Base-by-base conservation (phyloP, 2,329 filamentous ascomycete genomes). In the Parastagonospora nodorum region DNA sequence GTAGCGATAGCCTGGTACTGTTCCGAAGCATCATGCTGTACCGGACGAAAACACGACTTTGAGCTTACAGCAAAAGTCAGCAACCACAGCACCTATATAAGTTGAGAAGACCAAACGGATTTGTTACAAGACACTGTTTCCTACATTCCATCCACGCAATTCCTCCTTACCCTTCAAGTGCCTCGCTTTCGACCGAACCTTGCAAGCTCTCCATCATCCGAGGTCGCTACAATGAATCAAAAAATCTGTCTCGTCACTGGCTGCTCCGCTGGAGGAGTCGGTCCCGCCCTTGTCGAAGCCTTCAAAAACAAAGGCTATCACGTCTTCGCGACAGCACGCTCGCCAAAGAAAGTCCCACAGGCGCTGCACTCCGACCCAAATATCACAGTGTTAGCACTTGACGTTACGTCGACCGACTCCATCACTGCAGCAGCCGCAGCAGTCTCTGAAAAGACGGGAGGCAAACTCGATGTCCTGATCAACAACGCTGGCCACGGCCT, bases 401-500 rank as follows among this genome's bases (percentile, higher is more conserved):
- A 64, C 28, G 50, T 58, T 11, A 53, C 45, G 5, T 19, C 28
- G 9, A 28, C 48, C 6, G 19, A 19, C 2, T 45, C 46, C 2
- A 57, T 64, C 28, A 31, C 31, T 10, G 37, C 45, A 10, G 53
- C 53, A 2, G 49, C 42, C 0, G 36, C 44, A 10, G n/a, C 15
- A 14, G 54, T 59, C 0, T 36, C 14, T 2, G 45, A 39, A 9
- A 14, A 16, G 6, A 58, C 53, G 7, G 44, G 48, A 12, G 53
- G 57, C 2, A 51, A 31, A n/a, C 47, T 64, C 1, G 58, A 64
- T 36, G 51, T 66, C 6, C 49, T 75, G 1, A 36, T 80, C 48
- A 80, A 80, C 61, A 81, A 80, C 46, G 74, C 78, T 10, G 78
- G 73, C 2, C 41, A 46, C 2, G 59, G 56, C n/a, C 66, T 66